These are phyloP conservation scores for Thelonectria discophora DNA, from an alignment of 2,329 filamentous ascomycete genomes.

Conservation along the genomic window DNA sequence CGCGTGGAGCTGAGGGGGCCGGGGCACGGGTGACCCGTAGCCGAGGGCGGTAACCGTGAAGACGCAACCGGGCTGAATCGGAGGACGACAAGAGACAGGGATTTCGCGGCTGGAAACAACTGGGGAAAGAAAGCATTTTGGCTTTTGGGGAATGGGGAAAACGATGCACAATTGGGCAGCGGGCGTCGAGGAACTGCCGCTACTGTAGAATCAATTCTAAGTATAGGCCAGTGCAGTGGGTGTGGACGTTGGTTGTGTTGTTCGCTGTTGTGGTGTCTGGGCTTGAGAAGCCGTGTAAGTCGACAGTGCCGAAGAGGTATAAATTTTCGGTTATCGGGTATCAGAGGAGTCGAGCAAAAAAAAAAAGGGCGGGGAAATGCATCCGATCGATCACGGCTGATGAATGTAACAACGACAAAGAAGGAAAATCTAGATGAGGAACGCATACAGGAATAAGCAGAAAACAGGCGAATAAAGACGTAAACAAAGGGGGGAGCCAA, in stretches of 20 bases:
- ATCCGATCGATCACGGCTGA: not conserved
- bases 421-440: not conserved
- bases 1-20: slow-evolving; percentile 37
- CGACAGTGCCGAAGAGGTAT: slow-evolving; percentile 1
- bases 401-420: not conserved
- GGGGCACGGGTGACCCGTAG: slow-evolving; percentile 34
- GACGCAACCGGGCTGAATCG: slow-evolving; percentile 36
- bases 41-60: slow-evolving; percentile 40
- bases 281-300: slow-evolving; percentile 10
- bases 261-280: too few relatives aligned
- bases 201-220: slow-evolving; percentile 1
- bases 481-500: not conserved
- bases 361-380: not conserved
- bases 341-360: too few relatives aligned
- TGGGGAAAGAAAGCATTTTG: slow-evolving; percentile 3
- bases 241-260: not conserved
- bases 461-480: not conserved
- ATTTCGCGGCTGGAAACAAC: slow-evolving; percentile 22
- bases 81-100: slow-evolving; percentile 30
- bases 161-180: slow-evolving; percentile 1
- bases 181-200: slow-evolving; percentile 6
- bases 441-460: not conserved
- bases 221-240: not conserved
- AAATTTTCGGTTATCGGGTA: not conserved
- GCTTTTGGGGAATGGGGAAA: too few relatives aligned